Conservation (phyloP, 176 grass and related monocot genomes). For the Areca catechu region DNA sequence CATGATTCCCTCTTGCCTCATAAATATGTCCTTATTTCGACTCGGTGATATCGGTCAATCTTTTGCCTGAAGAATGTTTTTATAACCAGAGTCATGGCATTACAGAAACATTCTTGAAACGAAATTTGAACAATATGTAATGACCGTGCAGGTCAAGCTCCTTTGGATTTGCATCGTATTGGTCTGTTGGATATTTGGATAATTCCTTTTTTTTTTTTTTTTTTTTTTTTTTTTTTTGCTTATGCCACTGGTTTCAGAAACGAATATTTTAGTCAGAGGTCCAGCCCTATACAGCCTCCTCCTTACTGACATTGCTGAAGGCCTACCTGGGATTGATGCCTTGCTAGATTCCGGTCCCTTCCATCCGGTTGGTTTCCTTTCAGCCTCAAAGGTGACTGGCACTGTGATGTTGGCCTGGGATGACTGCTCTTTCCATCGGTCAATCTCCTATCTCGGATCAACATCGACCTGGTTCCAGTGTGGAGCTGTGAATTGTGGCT, state of each 20-base stretch:
- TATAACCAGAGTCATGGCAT: background rate
- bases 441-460: constrained; percentile 82
- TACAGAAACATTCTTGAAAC: background rate
- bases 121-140: background rate
- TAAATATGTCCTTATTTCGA: too few relatives aligned
- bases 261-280: constrained; percentile 75
- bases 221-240: too few relatives aligned
- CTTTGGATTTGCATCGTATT: constrained; percentile 83
- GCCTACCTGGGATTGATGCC: constrained; percentile 74
- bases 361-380: constrained; percentile 83
- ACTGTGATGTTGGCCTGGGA: constrained; percentile 54
- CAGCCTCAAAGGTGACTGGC: constrained; percentile 61
- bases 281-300: constrained; percentile 84
- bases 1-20: too few relatives aligned
- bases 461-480: constrained; percentile 59
- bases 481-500: constrained; percentile 84
- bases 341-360: constrained; percentile 75
- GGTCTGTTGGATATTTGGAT: constrained; percentile 96
- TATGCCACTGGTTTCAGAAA: constrained; percentile 82
- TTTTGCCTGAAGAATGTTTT: too few relatives aligned
- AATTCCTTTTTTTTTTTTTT: constrained; percentile 83
- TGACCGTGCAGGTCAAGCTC: constrained; percentile 66
- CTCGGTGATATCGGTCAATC: too few relatives aligned
- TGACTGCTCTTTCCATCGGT: constrained; percentile 78
- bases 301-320: constrained; percentile 76